These are phyloP conservation scores for Xylariales sp. DNA, from an alignment of 2,329 filamentous ascomycete species.

Conservation along the genomic window DNA sequence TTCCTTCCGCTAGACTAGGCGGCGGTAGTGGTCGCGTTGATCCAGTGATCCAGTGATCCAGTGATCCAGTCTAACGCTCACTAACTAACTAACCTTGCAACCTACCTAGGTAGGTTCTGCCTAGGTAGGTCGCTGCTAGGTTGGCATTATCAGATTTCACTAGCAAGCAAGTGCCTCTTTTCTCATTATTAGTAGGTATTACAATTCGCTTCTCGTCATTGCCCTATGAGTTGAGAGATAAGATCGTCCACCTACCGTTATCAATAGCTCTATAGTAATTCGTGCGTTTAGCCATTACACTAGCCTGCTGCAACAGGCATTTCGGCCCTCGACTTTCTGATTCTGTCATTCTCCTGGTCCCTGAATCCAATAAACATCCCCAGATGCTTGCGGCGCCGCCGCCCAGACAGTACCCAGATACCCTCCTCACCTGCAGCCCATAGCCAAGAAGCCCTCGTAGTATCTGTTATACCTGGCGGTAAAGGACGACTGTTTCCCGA, in stretches of 20 bases:
- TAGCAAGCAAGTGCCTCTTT: constrained; percentile 30
- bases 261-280: constrained; percentile 48
- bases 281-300: constrained; percentile 41
- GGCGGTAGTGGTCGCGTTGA: constrained; percentile 32
- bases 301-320: constrained; percentile 42
- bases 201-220: constrained; percentile 50
- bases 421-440: constrained; percentile 28
- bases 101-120: too few relatives aligned
- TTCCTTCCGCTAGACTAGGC: constrained; percentile 1
- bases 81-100: too few relatives aligned
- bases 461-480: constrained; percentile 24
- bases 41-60: neutral
- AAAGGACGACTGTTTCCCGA: constrained; percentile 26
- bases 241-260: constrained; percentile 45
- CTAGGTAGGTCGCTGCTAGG: too few relatives aligned
- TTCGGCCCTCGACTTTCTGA: constrained; percentile 34
- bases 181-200: constrained; percentile 39
- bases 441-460: constrained; percentile 30
- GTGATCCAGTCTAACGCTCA: neutral
- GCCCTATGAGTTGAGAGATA: constrained; percentile 46
- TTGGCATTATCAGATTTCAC: constrained; percentile 34
- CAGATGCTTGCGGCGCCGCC: neutral
- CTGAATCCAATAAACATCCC: constrained; percentile 35
- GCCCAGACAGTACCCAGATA: constrained; percentile 16
- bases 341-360: constrained; percentile 27